These are phyloP conservation scores for Fimicolochytrium jonesii DNA, from an alignment of 192 early-diverging fungal species.

Conservation along the genomic window DNA sequence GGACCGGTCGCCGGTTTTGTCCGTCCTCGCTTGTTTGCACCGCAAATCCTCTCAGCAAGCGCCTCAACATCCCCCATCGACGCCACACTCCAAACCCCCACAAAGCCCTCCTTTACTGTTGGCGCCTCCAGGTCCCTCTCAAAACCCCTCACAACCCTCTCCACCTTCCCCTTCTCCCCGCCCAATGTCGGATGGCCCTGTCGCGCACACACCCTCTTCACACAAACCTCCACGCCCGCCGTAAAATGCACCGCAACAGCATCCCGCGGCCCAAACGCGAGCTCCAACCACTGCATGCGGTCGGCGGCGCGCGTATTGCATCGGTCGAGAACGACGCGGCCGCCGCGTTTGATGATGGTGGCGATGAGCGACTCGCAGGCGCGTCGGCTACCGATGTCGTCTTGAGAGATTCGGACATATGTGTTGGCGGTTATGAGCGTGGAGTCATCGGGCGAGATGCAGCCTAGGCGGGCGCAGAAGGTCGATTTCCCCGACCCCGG, in stretches of 20 bases:
- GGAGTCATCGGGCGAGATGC: too few relatives aligned
- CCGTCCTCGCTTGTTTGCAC: too few relatives aligned
- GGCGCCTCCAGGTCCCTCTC: conserved; percentile 9
- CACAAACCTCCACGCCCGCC: conserved; percentile 19
- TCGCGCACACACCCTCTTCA: conserved; percentile 20
- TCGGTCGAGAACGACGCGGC: conserved; percentile 29
- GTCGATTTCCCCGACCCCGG: conserved; percentile 40
- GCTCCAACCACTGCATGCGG: conserved; percentile 15
- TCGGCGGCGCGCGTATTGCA: conserved; percentile 36
- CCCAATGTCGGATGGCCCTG: conserved; percentile 34
- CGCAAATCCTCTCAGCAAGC: too few relatives aligned
- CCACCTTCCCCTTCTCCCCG: conserved; percentile 18
- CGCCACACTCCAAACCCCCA: background rate
- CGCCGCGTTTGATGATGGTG: background rate
- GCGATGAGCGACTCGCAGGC: conserved; percentile 21
- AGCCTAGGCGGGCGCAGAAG: conserved; percentile 16
- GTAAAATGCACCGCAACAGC: conserved; percentile 31
- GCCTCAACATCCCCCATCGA: background rate
- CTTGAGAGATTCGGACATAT: too few relatives aligned
- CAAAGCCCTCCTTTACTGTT: conserved; percentile 18
- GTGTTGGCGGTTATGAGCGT: too few relatives aligned
- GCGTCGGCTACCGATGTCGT: conserved; percentile 24
- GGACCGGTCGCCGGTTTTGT: too few relatives aligned
- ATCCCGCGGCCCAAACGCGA: conserved; percentile 14
- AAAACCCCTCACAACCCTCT: conserved; percentile 22